A percentile compares a stretch with the other conserved stretches of the same genome.
phyloP scores from a whole-genome alignment of 352 stramenopile species.

The Phytophthora hibernalis region DNA sequence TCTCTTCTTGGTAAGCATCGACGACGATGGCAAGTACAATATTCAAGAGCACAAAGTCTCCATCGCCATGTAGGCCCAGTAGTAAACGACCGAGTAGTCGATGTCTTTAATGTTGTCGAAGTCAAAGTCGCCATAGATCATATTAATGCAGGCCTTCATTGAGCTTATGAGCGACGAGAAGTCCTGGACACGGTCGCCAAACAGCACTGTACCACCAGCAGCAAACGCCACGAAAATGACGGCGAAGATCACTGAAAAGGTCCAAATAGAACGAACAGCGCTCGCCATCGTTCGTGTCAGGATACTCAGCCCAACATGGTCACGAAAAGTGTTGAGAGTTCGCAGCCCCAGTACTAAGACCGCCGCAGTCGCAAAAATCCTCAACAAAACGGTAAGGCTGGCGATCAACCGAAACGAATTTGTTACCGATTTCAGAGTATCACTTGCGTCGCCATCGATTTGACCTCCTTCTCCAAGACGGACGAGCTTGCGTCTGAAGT shows the following conservation, averaged over 20 bases:
- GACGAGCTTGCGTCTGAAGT: constrained; percentile 55
- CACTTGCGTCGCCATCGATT: constrained; percentile 25
- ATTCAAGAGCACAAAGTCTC: constrained; percentile 75
- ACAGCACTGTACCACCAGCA: constrained; percentile 53
- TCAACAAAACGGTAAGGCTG: constrained; percentile 38
- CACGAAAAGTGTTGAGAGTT: constrained; percentile 61
- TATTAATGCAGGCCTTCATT: constrained; percentile 70
- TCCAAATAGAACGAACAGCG: constrained; percentile 54
- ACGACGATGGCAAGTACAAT: constrained; percentile 82
- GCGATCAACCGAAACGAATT: constrained; percentile 42
- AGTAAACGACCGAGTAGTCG: constrained; percentile 61
- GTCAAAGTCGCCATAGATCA: constrained; percentile 76
- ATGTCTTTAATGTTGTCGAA: constrained; percentile 57
- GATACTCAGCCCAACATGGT: constrained; percentile 62
- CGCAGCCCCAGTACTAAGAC: constrained; percentile 47
- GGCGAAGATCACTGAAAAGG: constrained; percentile 65
- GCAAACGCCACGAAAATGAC: constrained; percentile 67
- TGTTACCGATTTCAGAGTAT: constrained; percentile 25
- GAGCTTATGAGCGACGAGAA: constrained; percentile 55
- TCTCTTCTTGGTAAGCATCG: constrained; percentile 58
- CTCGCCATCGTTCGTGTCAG: constrained; percentile 61
- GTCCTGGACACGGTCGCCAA: constrained; percentile 54
- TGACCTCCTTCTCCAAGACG: constrained; percentile 39
- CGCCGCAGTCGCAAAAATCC: constrained; percentile 39
- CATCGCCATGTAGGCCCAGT: constrained; percentile 73